Conservation (phyloP, 1,284 basidiomycete genomes). For the Somion occarium region DNA sequence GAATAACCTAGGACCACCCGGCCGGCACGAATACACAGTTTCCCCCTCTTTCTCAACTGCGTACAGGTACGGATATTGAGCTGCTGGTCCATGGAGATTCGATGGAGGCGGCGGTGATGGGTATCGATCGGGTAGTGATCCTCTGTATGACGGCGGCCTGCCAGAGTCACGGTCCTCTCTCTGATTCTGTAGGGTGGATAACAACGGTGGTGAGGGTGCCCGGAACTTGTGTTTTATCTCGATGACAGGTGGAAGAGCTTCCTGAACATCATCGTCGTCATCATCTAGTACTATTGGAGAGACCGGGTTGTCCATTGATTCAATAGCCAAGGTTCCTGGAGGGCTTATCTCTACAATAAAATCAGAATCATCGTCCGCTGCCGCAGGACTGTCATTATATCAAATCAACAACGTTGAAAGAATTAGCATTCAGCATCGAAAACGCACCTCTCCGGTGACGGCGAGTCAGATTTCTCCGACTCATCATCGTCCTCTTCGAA, state of each 20-base stretch:
- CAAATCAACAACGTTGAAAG: no score
- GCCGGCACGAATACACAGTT: conserved; percentile 51
- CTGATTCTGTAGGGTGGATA: not conserved
- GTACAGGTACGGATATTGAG: conserved; percentile 48
- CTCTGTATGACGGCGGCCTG: conserved; percentile 9
- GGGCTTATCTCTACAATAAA: not conserved
- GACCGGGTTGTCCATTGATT: not conserved
- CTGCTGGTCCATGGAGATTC: conserved; percentile 48
- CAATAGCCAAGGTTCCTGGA: not conserved
- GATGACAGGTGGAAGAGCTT: not conserved
- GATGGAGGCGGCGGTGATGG: conserved; percentile 38
- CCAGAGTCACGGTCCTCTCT: not conserved
- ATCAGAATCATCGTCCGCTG: no score
- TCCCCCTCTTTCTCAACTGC: conserved; percentile 41
- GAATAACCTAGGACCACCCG: conserved; percentile 56
- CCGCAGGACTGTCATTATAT: no score
- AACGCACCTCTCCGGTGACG: not conserved
- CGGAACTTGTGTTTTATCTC: conserved; percentile 3
- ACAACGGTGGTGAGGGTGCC: not conserved
- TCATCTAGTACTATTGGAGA: no score
- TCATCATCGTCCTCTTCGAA: no score
- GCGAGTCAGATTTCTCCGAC: not conserved
- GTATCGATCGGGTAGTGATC: conserved; percentile 24
- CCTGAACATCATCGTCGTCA: not conserved
- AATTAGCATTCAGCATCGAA: no score